Percentiles rank a stretch among this genome's conserved stretches.
These are phyloP conservation scores for Backusella sp. DNA, from an alignment of 192 early-diverging fungal genomes.

Conservation along the genomic window DNA sequence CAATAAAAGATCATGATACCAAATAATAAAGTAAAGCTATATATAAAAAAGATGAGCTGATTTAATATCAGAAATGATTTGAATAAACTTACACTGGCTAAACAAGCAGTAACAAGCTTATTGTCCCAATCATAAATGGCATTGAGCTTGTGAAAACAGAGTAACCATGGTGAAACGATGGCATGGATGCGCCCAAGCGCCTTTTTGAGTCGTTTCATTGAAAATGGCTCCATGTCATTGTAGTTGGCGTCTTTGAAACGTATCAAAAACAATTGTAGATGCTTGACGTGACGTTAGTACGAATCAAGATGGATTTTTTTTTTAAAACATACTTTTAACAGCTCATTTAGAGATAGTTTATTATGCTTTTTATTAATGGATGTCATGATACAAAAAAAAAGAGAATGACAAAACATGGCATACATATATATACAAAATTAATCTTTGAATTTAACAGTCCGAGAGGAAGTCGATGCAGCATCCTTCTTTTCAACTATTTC, in stretches of 20 bases:
- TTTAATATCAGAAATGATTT: not conserved
- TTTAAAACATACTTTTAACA: not conserved
- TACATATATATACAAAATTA: not conserved
- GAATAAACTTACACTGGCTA: constrained; percentile 15
- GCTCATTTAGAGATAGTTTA: not conserved
- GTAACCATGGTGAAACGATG: constrained; percentile 4
- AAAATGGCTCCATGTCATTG: constrained; percentile 17
- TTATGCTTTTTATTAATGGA: not conserved
- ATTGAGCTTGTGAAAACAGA: not conserved
- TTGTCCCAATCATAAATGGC: constrained; percentile 29
- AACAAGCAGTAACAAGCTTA: constrained; percentile 12
- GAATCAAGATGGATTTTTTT: not conserved
- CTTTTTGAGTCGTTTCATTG: constrained; percentile 10
- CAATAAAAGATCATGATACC: constrained; percentile 29
- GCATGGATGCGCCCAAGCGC: constrained; percentile 1
- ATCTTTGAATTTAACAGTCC: not conserved
- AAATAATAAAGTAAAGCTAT: constrained; percentile 21
- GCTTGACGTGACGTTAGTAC: not conserved
- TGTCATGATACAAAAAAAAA: not conserved
- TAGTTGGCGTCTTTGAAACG: not conserved
- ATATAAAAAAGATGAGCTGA: not conserved
- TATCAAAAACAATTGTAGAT: not conserved
- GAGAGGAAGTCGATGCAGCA: not conserved
- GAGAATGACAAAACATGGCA: not conserved
- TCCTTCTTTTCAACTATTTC: not conserved